phyloP scores from a whole-genome alignment of 31 red algal species.

The Bonnemaisonia californica region DNA sequence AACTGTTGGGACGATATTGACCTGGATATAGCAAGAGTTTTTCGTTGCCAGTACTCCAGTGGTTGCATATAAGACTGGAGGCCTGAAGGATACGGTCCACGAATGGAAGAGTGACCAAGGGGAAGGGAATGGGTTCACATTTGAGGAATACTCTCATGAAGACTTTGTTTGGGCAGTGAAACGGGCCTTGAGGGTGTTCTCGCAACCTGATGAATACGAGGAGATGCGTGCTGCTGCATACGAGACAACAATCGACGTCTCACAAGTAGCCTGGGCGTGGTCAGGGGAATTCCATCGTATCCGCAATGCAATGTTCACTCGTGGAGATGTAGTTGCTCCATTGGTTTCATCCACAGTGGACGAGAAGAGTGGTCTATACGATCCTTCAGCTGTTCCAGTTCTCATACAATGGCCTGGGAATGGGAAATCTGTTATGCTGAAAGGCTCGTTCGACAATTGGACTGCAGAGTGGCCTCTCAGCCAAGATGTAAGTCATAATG shows the following conservation, averaged over 20 bases:
- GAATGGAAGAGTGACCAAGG: slow-evolving; percentile 91
- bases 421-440: slow-evolving; percentile 74
- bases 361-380: slow-evolving; percentile 59
- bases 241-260: slow-evolving; percentile 92
- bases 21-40: slow-evolving; percentile 85
- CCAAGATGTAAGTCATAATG: slow-evolving; percentile 39
- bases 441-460: slow-evolving; percentile 98
- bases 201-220: slow-evolving; percentile 87
- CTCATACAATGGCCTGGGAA: slow-evolving; percentile 60
- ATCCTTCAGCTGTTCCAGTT: slow-evolving; percentile 49
- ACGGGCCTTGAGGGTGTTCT: slow-evolving; percentile 91
- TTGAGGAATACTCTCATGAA: slow-evolving; percentile 86
- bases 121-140: slow-evolving; percentile 95
- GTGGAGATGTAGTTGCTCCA: slow-evolving; percentile 54
- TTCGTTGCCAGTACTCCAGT: slow-evolving; percentile 99
- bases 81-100: slow-evolving; percentile 94
- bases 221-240: slow-evolving; percentile 78
- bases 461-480: slow-evolving; percentile 81
- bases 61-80: slow-evolving; percentile 90
- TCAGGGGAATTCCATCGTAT: slow-evolving; percentile 93
- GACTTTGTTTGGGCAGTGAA: slow-evolving; percentile 95
- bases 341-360: slow-evolving; percentile 41
- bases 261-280: slow-evolving; percentile 97
- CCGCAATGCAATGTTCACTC: slow-evolving; percentile 84
- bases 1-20: too few relatives aligned